Evolutionary conservation across 371 early-diverging fungal species (phyloP), one percentile per base, ranked within the genome.

Genomic region (Apophysomyces sp.): DNA sequence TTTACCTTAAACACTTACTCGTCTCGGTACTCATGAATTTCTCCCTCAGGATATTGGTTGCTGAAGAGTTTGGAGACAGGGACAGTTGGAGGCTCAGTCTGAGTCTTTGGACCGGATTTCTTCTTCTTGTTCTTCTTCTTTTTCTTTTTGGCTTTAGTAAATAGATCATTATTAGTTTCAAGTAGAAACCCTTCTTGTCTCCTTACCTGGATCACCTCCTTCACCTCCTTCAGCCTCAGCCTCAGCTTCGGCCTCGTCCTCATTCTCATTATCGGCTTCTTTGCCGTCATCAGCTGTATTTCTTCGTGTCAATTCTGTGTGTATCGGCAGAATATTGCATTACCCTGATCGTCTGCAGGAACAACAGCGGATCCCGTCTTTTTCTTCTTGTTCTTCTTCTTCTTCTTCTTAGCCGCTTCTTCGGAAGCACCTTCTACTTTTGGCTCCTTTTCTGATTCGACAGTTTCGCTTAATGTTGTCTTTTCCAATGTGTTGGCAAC

Each of bases 31-130:
- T 93, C 89, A 60, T 82, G 80, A 15, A 78, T 67, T 72, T 93
- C 88, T 52, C 92, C 93, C 16, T 78, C 80, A 8, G 93, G 91
- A 67, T 88, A 94, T 56, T 82, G 76, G 64, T 81, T 80, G 36
- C 82, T 70, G 67, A 84, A 94, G 26, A 93, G 76, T 69, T 89
- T 84, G n/a, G 89, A 82, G n/a, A 94, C 84, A 13, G 93, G 92
- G 28, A 86, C 82, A 27, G 91, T 85, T 9, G 92, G 92, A 27
- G 92, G 90, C 55, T 88, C 87, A 0, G 92, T 89, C 64, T 91
- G 91, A 16, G 69, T 66, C 60, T 74, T 77, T 2, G 82, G 81
- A 13, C 73, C 72, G 39, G 73, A 78, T 82, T 89, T 88, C 68
- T 87, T 86, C 77, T 87, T 89, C 68, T 85, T 86, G 61, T 78